Evolutionary conservation across 2,329 filamentous ascomycete species (phyloP).

Genomic region (Aspergillus arachidicola): DNA sequence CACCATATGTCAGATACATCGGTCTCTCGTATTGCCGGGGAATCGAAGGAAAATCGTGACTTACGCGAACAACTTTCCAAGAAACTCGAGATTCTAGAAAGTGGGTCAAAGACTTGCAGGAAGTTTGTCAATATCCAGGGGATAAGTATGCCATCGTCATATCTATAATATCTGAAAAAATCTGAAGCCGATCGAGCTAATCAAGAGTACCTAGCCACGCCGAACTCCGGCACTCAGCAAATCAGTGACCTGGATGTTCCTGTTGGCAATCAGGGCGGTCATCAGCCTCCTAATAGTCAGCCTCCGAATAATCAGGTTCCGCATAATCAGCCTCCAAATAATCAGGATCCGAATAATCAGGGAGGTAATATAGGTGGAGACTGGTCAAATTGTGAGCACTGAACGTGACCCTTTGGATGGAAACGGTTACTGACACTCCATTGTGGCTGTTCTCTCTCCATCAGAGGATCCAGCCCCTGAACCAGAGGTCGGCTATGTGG

Average conservation of each 20-base stretch:
- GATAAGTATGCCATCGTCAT: background rate
- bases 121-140: conserved; percentile 22
- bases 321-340: no score
- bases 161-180: rapidly evolving
- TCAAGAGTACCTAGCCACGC: background rate
- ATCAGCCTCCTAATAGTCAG: no score
- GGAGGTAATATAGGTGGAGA: no score
- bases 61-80: conserved; percentile 26
- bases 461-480: no score
- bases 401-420: no score
- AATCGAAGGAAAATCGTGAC: conserved; percentile 22
- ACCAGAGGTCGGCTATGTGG: no score
- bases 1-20: conserved; percentile 21
- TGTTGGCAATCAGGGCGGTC: no score
- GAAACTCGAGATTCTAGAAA: conserved; percentile 35
- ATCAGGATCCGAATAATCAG: no score
- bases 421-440: no score
- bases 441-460: no score
- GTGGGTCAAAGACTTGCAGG: conserved; percentile 51
- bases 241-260: no score
- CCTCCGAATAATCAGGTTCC: rapidly evolving
- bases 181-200: background rate
- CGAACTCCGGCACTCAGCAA: background rate
- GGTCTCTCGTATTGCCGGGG: conserved; percentile 25
- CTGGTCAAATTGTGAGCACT: no score